phyloP scores from a whole-genome alignment of 78 protist species.

The Polysphondylium violaceum region DNA sequence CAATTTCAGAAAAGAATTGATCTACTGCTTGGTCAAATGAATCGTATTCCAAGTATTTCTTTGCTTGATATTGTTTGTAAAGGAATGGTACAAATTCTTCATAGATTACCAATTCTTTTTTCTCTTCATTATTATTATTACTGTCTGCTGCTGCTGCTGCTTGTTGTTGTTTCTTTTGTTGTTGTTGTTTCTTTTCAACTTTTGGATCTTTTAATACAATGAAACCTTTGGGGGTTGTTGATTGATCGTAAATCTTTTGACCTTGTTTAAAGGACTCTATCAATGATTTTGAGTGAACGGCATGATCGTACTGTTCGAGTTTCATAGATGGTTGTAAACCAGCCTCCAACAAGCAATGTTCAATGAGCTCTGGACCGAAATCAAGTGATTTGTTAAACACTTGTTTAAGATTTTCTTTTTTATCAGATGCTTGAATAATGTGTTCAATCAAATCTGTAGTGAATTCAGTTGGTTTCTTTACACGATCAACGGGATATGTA shows the following conservation, averaged over 20 bases:
- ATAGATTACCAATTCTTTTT: constrained; percentile 44
- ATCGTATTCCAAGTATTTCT: constrained; percentile 44
- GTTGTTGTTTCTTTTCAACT: constrained; percentile 31
- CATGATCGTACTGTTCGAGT: constrained; percentile 19
- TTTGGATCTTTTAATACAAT: constrained; percentile 45
- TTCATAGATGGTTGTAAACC: constrained; percentile 41
- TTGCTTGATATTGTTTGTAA: constrained; percentile 49
- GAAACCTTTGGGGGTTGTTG: constrained; percentile 43
- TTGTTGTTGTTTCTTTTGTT: constrained; percentile 16
- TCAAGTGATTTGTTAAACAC: constrained; percentile 61
- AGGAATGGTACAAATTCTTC: constrained; percentile 90
- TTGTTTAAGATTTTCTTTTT: constrained; percentile 66
- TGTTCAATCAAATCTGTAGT: constrained; percentile 18
- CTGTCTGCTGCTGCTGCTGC: background rate
- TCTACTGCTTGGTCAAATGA: constrained; percentile 94
- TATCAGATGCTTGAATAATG: constrained; percentile 4
- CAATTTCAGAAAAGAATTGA: constrained; percentile 90
- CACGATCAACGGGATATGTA: constrained; percentile 57
- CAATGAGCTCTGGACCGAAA: constrained; percentile 72
- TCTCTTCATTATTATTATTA: background rate
- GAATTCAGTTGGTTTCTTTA: constrained; percentile 35
- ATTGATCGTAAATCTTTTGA: constrained; percentile 33
- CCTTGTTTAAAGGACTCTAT: constrained; percentile 35
- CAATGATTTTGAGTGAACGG: background rate
- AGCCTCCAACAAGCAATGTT: constrained; percentile 52